A percentile compares a stretch with the other conserved stretches of the same genome.
phyloP scores from a whole-genome alignment of 495 filamentous ascomycete genomes.

The Evernia prunastri region DNA sequence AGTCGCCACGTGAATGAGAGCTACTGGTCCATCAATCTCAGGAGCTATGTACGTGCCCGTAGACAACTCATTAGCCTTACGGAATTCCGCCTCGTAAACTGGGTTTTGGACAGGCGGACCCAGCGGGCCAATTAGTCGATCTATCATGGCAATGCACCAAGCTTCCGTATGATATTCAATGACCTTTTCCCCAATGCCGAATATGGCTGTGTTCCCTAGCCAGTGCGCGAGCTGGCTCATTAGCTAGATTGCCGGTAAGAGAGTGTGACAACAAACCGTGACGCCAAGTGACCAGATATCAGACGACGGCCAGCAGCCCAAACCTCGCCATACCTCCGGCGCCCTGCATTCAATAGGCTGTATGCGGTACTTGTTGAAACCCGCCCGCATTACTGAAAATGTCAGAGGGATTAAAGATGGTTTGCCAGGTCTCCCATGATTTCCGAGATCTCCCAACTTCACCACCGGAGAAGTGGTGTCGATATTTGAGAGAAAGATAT shows the following conservation, averaged over 20 bases:
- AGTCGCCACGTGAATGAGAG: conserved; percentile 22
- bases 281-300: conserved; percentile 29
- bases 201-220: conserved; percentile 16
- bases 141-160: conserved; percentile 29
- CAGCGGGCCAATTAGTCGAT: conserved; percentile 25
- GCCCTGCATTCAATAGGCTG: conserved; percentile 26
- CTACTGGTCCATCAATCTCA: conserved; percentile 18
- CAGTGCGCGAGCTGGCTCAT: conserved; percentile 15
- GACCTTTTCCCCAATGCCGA: conserved; percentile 25
- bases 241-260: conserved; percentile 13
- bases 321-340: conserved; percentile 30
- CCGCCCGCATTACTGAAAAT: conserved; percentile 25
- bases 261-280: conserved; percentile 23
- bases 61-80: conserved; percentile 22
- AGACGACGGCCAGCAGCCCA: conserved; percentile 28
- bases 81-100: conserved; percentile 24
- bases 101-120: conserved; percentile 20
- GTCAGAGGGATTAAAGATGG: conserved; percentile 16
- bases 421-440: conserved; percentile 21
- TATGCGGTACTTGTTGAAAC: conserved; percentile 27
- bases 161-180: conserved; percentile 25
- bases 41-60: conserved; percentile 15
- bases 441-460: conserved; percentile 29
- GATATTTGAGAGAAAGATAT: conserved; percentile 25
- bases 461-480: conserved; percentile 24